Evolutionary conservation across 306 rosid species (phyloP).

Genomic region (Cajanus cajan): DNA sequence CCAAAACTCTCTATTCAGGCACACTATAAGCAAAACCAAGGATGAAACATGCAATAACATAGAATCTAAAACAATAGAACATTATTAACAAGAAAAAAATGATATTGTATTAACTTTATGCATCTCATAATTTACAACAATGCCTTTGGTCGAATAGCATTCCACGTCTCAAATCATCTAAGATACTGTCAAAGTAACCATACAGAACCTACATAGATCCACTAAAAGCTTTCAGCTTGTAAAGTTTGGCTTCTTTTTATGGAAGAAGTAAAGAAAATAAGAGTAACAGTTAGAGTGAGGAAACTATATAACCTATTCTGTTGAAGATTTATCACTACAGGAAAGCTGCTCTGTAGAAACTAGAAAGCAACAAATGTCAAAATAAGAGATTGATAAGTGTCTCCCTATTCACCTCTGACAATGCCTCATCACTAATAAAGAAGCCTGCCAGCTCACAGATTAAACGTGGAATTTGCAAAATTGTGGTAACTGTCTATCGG

Average conservation of each 20-base stretch:
- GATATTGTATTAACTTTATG: background rate
- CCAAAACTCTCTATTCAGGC: background rate
- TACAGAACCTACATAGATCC: conserved; percentile 8
- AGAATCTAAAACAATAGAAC: background rate
- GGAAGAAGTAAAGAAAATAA: background rate
- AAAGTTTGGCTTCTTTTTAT: background rate
- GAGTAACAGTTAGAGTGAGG: conserved; percentile 5
- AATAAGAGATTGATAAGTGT: background rate
- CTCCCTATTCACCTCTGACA: conserved; percentile 26
- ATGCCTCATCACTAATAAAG: conserved; percentile 32
- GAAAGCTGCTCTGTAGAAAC: conserved; percentile 12
- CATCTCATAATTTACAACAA: conserved; percentile 33
- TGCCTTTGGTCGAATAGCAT: conserved; percentile 13
- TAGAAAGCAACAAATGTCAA: background rate
- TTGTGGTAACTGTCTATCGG: background rate
- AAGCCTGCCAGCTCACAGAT: conserved; percentile 22
- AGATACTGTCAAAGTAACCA: background rate
- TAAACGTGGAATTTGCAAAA: background rate
- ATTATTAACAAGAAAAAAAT: background rate
- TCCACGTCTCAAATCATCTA: background rate
- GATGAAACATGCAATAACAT: background rate
- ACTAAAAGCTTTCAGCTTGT: conserved; percentile 8
- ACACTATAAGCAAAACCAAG: background rate
- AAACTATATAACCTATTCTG: conserved; percentile 29
- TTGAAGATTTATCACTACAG: conserved; percentile 25